Base-by-base conservation (phyloP, 179 eudicot species). In the Beta lomatogona region DNA sequence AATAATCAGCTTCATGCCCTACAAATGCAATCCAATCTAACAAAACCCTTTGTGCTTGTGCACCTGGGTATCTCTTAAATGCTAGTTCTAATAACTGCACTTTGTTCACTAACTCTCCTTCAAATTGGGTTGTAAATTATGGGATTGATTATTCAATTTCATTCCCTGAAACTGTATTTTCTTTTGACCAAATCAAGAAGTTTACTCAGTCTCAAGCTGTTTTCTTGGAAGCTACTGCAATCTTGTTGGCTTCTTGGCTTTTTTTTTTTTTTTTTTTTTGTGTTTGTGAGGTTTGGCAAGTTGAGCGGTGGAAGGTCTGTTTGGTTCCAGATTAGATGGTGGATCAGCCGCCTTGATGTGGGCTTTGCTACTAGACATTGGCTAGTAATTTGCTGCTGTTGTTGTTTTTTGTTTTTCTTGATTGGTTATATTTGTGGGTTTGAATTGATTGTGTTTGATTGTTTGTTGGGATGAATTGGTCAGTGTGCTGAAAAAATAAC, bases 341-440 rank as follows among this genome's bases (percentile, higher is more conserved):
- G 94, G 98, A 96, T 96, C 59, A 92, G 97, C 71, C 94, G 98
- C 55, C 84, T 96, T 66, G 99, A 96, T 83, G 57, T 96, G 76
- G 83, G 88, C 65, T 96, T 91, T 83, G 82, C 99, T 25, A 92
- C 99, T 10, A 85, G 96, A 22, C 98, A 96, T 87, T 93, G 94
- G 97, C 94, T 96, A 85, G 98, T 94, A 87, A 59, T 14, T 58
- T 72, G 19, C n/a, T n/a, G 4, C 18, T 76, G 22, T 58, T n/a
- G n/a, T n/a, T n/a, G 66, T 68, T n/a, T n/a, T n/a, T n/a, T n/a
- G n/a, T n/a, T n/a, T n/a, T n/a, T 77, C 21, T 73, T 45, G 19
- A 16, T 15, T 16, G 73, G 55, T n/a, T n/a, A n/a, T n/a, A n/a
- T n/a, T n/a, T n/a, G n/a, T n/a, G n/a, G n/a, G n/a, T n/a, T n/a